Evolutionary conservation across 2,329 filamentous ascomycete species (phyloP), one percentile per base, ranked within the genome.

Genomic region (Phaeophleospora eucalypticola): DNA sequence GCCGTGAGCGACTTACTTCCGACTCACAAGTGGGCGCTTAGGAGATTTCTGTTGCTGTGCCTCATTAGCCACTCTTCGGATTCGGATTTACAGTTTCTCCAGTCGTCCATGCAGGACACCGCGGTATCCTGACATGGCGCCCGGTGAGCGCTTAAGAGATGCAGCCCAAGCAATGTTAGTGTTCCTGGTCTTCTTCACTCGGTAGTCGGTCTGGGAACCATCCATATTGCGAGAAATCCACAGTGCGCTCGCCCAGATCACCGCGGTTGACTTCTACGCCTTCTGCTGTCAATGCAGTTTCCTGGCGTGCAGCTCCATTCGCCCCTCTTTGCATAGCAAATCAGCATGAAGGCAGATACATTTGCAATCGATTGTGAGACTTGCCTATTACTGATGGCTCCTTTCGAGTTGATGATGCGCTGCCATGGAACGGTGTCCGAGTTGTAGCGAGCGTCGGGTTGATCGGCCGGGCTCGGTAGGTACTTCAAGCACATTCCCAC

Each of bases 401-500:
- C 90, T 68, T 87, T 91, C 12, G 87, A 73, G 66, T 91, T 95
- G 64, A 97, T 86, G 49, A 97, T 87, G 48, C 93, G 77, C 72
- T 97, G 91, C 91, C 91, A 97, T 0, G 91, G 91, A 3, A 97
- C 91, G 55, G 85, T 96, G 18, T 73, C 74, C 49, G 78, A 74
- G 66, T 95, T 84, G 70, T 85, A 94, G 47, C 71, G 66, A 43
- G 67, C 62, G 52, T 73, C 68, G 40, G 65, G 63, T 48, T 68
- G 65, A 36, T 68, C 61, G 8, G 55, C 40, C 48, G 58, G 65
- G 68, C 74, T 45, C 64, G 89, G 80, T 10, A 97, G 81, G 64
- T 95, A 84, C 66, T 95, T 96, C 19, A 97, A 79, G 67, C 87
- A 94, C 38, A 93, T 77, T 43, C 91, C 91, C 4, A 97, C 90